Percentiles rank a stretch among this genome's conserved stretches.
Evolutionary conservation across 495 filamentous ascomycete genomes (phyloP).

Genomic region (Xylaria grammica): DNA sequence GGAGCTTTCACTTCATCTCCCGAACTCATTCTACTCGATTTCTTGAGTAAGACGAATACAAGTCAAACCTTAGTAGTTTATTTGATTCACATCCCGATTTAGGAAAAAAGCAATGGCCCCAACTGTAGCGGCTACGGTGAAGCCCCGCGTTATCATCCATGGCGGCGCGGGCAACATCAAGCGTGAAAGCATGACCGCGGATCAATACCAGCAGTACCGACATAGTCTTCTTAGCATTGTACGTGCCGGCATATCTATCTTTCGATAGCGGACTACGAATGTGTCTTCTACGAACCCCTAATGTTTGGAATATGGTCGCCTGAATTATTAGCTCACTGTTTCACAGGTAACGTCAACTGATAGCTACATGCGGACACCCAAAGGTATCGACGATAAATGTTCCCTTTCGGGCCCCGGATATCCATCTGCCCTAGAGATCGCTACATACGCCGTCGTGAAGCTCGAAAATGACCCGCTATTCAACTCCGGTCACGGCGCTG

Average conservation of each 20-base stretch:
- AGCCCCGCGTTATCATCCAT: conserved; percentile 81
- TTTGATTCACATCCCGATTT: too few species aligned
- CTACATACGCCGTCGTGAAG: conserved; percentile 73
- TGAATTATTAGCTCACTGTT: background rate
- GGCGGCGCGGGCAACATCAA: conserved; percentile 86
- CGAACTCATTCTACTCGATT: background rate
- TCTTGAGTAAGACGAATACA: background rate
- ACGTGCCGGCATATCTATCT: conserved; percentile 11
- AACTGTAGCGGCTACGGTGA: conserved; percentile 33
- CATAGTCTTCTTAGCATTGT: conserved; percentile 67
- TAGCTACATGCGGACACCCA: conserved; percentile 42
- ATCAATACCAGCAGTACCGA: conserved; percentile 64
- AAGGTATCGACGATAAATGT: conserved; percentile 4
- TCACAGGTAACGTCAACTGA: conserved; percentile 27
- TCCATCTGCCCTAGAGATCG: conserved; percentile 69
- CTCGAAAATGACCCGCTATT: conserved; percentile 85
- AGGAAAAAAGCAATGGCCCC: conserved; percentile 35
- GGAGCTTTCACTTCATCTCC: too few species aligned
- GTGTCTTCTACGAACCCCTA: background rate
- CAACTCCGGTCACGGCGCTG: conserved; percentile 84
- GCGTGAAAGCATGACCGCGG: conserved; percentile 66
- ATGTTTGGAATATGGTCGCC: background rate
- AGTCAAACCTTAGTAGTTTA: too few species aligned
- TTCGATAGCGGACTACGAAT: background rate
- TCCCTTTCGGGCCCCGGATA: conserved; percentile 10